Base-by-base conservation (phyloP, 805 yeast genomes). In the Cyberlindnera veronae region DNA sequence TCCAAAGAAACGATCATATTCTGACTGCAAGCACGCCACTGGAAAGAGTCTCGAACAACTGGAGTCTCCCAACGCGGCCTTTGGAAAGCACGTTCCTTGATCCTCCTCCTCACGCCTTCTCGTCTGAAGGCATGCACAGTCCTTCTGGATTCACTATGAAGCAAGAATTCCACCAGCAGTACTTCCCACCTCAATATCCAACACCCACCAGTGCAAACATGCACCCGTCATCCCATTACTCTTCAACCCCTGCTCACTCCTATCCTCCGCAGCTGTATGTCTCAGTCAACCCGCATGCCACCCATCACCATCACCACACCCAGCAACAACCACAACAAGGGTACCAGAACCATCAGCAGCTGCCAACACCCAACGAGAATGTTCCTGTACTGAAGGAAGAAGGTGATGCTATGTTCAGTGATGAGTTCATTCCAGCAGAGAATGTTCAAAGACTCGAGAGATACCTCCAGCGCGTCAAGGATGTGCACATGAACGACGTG, bases 371-470 rank as follows among this genome's bases (percentile, higher is more conserved):
- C 11, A 24, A 24, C n/a, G 28, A 24, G 28, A 13, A 6, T 6
- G 14, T 14, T 14, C 11, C n/a, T 5, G 14, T 12, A 12, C 13
- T 24, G 8, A 5, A 13, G 6, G 28, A 28, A 28, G 30, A 16
- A 10, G 15, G 18, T 6, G 7, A 20, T 10, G 12, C 21, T 8
- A 16, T 6, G 14, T 7, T 30, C 14, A 6, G 18, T 6, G 22
- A 33, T 6, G 26, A 27, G 13, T 17, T 6, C 13, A 35, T 40
- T 15, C 32, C 39, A 15, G 31, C 29, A 15, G 44, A 36, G 22
- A 18, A 27, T 16, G 14, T 35, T 10, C 12, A 8, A 3, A 16
- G 39, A 3, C 29, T 36, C 26, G 24, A 28, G 21, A 24, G 36
- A 12, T 32, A 32, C 18, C 14, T 35, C 7, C 21, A 31, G 19